Percentiles rank a stretch among this genome's conserved stretches.
Conservation (phyloP, 495 filamentous ascomycete species). For the Diplogelasinospora grovesii region DNA sequence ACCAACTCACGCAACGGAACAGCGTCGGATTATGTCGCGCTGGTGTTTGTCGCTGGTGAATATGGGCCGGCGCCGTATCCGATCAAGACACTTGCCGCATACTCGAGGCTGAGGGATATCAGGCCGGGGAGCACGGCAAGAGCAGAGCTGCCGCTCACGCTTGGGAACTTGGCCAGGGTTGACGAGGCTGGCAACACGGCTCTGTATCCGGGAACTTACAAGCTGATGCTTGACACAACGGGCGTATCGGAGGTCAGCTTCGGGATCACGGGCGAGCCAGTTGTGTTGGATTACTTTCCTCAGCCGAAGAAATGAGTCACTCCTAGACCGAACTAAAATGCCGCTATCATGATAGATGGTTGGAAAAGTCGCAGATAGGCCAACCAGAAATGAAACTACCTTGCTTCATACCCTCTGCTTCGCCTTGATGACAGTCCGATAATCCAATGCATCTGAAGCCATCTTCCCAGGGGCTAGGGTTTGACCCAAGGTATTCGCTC, state of each 20-base stretch:
- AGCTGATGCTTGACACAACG: constrained; percentile 49
- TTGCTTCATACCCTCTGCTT: too few relatives aligned
- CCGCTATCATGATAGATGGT: too few relatives aligned
- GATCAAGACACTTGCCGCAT: constrained; percentile 57
- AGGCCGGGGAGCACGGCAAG: constrained; percentile 28
- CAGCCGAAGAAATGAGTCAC: constrained; percentile 8
- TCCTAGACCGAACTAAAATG: too few relatives aligned
- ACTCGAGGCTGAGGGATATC: constrained; percentile 45
- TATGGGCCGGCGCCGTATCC: constrained; percentile 56
- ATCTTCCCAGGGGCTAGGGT: too few relatives aligned
- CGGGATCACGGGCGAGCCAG: constrained; percentile 34
- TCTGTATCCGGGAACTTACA: constrained; percentile 61
- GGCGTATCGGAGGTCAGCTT: constrained; percentile 31
- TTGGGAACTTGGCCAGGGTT: constrained; percentile 53
- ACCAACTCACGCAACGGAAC: constrained; percentile 47
- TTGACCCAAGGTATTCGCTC: too few relatives aligned
- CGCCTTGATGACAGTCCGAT: too few relatives aligned
- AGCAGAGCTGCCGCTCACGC: constrained; percentile 42
- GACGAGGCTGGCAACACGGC: constrained; percentile 53
- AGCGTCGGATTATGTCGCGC: constrained; percentile 52
- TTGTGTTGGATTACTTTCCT: constrained; percentile 21
- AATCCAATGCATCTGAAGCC: too few relatives aligned
- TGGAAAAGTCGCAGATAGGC: too few relatives aligned
- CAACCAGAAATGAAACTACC: too few relatives aligned
- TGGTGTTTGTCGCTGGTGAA: constrained; percentile 49